Evolutionary conservation across 306 rosid genomes (phyloP).

Genomic region (Sesbania bispinosa): DNA sequence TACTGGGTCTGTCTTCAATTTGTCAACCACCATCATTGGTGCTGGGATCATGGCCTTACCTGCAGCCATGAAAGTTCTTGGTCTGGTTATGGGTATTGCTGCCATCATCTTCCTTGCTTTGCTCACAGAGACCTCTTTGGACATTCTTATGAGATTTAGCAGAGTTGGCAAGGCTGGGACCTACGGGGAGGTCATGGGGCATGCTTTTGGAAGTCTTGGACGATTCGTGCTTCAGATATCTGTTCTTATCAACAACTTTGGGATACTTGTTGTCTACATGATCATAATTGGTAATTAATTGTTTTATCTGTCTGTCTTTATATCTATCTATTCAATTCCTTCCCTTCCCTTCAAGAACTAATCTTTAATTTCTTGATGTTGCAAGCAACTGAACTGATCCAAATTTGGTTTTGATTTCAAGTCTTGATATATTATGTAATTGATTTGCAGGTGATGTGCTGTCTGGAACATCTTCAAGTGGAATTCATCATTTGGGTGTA

Average conservation of each 20-base stretch:
- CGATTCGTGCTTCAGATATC: slow-evolving; percentile 42
- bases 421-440: background rate
- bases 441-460: slow-evolving; percentile 58
- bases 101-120: slow-evolving; percentile 49
- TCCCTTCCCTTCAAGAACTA: background rate
- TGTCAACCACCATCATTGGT: slow-evolving; percentile 68
- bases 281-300: slow-evolving; percentile 69
- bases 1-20: slow-evolving; percentile 51
- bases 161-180: slow-evolving; percentile 35
- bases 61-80: slow-evolving; percentile 69
- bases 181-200: slow-evolving; percentile 48
- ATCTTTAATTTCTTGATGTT: background rate
- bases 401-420: background rate
- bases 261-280: slow-evolving; percentile 62
- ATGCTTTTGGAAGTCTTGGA: slow-evolving; percentile 55
- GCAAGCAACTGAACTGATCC: background rate
- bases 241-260: slow-evolving; percentile 57
- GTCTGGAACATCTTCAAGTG: slow-evolving; percentile 66
- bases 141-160: slow-evolving; percentile 56
- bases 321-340: background rate
- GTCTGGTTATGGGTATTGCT: slow-evolving; percentile 42
- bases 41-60: slow-evolving; percentile 83
- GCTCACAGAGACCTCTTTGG: slow-evolving; percentile 47
- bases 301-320: no score
- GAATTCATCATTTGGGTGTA: slow-evolving; percentile 57